phyloP scores from a whole-genome alignment of 495 filamentous ascomycete species.

The Aspergillus leporis region DNA sequence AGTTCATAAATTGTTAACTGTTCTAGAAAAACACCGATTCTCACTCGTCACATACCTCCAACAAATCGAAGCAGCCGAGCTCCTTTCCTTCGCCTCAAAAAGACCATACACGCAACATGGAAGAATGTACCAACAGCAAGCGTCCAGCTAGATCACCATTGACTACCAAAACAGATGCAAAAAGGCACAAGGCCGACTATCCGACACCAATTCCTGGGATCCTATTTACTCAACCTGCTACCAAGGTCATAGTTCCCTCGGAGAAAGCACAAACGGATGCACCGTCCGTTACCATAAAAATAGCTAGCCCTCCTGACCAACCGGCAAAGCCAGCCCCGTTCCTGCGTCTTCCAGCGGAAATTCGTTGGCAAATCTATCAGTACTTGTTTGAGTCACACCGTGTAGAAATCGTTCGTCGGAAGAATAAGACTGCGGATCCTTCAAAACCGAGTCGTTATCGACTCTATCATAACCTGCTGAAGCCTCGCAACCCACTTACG shows the following conservation, averaged over 20 bases:
- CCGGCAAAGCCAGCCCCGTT: not conserved
- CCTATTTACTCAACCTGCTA: not conserved
- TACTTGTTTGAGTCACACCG: conserved; percentile 15
- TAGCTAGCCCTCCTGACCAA: not conserved
- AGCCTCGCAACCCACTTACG: not conserved
- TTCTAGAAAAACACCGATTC: not conserved
- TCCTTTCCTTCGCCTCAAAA: not conserved
- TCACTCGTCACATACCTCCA: not conserved
- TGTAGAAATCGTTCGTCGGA: conserved; percentile 13
- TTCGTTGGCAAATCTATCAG: conserved; percentile 19
- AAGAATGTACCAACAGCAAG: not conserved
- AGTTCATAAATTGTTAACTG: not conserved
- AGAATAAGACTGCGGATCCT: not conserved
- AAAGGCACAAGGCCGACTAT: not conserved
- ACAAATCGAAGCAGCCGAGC: not conserved
- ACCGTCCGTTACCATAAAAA: not conserved
- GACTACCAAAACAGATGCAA: not conserved
- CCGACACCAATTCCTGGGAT: not conserved
- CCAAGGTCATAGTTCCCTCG: not conserved
- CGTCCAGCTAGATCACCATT: not conserved
- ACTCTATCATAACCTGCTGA: conserved; percentile 12
- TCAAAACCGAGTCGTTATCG: conserved; percentile 4
- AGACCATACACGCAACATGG: not conserved
- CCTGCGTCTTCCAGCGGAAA: conserved; percentile 17
- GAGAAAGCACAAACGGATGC: not conserved